phyloP scores from a whole-genome alignment of 176 grass and related monocot species.

The Eleusine indica region DNA sequence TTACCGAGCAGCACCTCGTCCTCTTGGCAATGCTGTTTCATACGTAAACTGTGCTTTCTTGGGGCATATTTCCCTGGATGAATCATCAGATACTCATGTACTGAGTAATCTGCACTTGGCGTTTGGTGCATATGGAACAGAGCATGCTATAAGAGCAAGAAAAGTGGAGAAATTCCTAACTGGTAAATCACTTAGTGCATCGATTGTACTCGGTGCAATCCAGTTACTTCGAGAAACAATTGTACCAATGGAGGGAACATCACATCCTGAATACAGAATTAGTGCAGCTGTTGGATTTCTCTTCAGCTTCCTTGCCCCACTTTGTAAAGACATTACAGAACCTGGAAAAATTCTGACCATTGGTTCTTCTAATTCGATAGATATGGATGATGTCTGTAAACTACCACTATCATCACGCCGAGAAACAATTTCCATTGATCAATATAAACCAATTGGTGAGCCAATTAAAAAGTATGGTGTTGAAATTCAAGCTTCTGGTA shows the following conservation, averaged over 20 bases:
- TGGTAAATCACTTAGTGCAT: slow-evolving; percentile 52
- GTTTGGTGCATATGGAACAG: slow-evolving; percentile 75
- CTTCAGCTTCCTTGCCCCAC: slow-evolving; percentile 67
- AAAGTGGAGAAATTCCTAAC: slow-evolving; percentile 64
- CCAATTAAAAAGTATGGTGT: slow-evolving; percentile 67
- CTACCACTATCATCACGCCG: slow-evolving; percentile 44
- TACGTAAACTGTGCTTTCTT: slow-evolving; percentile 73
- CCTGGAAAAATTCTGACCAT: slow-evolving; percentile 36
- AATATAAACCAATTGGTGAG: slow-evolving; percentile 67
- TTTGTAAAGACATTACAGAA: slow-evolving; percentile 41
- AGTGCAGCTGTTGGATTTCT: slow-evolving; percentile 79
- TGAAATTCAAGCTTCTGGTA: slow-evolving; percentile 88
- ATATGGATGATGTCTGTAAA: slow-evolving; percentile 35
- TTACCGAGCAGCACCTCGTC: slow-evolving; percentile 63
- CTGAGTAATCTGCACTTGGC: slow-evolving; percentile 55
- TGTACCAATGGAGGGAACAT: slow-evolving; percentile 62
- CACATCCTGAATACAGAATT: slow-evolving; percentile 63
- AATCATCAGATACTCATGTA: slow-evolving; percentile 44
- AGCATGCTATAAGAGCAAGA: slow-evolving; percentile 74
- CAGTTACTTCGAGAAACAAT: slow-evolving; percentile 56
- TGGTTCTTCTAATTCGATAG: background rate
- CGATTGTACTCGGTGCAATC: slow-evolving; percentile 57
- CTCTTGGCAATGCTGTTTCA: slow-evolving; percentile 77
- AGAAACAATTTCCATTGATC: slow-evolving; percentile 32
- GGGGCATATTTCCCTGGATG: slow-evolving; percentile 35